phyloP scores from a whole-genome alignment of 2,329 filamentous ascomycete species.

The Aspergillus arachidicola region DNA sequence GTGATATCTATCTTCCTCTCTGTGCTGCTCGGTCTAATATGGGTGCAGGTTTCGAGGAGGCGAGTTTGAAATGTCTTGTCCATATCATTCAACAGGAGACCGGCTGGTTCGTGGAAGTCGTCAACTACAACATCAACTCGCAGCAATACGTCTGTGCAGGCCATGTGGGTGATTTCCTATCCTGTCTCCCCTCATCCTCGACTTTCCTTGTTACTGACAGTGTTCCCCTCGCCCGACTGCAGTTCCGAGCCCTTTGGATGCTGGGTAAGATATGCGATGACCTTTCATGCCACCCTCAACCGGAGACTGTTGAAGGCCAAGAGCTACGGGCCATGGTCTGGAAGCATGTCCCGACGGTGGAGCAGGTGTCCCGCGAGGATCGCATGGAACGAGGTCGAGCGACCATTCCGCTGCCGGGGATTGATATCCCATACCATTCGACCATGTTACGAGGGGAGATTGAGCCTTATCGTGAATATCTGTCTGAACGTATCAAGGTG shows the following conservation, averaged over 20 bases:
- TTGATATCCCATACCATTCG: conserved; percentile 94
- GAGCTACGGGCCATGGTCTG: no score
- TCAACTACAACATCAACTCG: conserved; percentile 84
- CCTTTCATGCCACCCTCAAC: no score
- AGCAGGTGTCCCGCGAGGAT: no score
- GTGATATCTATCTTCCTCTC: conserved; percentile 40
- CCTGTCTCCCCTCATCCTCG: no score
- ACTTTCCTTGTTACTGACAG: no score
- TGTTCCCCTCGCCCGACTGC: no score
- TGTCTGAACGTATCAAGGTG: conserved; percentile 54
- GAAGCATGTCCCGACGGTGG: no score
- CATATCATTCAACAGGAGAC: conserved; percentile 93
- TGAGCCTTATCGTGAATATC: no score
- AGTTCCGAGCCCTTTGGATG: no score
- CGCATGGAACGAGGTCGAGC: conserved; percentile 67
- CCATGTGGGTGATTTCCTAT: conserved; percentile 57
- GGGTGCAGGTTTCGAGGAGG: conserved; percentile 90
- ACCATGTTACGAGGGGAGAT: no score
- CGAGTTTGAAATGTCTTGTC: conserved; percentile 93
- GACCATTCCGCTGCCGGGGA: conserved; percentile 93
- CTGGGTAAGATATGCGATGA: no score
- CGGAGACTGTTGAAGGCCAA: no score
- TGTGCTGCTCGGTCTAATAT: neutral
- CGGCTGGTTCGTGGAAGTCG: conserved; percentile 94
- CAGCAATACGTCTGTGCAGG: conserved; percentile 71